Evolutionary conservation across 306 rosid genomes (phyloP).

Genomic region (Rosa rugosa): DNA sequence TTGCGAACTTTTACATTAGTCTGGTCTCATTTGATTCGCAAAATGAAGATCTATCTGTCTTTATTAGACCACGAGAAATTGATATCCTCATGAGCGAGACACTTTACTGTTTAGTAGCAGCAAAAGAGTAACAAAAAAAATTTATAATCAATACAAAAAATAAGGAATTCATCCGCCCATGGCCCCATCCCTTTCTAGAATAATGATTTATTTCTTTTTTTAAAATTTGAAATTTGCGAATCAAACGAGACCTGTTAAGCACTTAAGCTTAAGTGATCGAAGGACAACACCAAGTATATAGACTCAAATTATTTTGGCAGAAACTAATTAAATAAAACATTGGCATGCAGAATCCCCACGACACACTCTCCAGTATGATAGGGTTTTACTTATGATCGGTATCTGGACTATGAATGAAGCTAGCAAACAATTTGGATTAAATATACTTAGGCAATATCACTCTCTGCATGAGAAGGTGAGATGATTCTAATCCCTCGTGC

Average conservation of each 20-base stretch:
- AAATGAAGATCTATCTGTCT: neutral
- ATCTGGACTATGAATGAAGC: neutral
- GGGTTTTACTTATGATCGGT: neutral
- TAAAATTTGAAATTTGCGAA: neutral
- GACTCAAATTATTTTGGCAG: neutral
- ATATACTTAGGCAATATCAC: neutral
- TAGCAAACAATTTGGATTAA: neutral
- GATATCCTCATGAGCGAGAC: neutral
- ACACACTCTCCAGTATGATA: neutral
- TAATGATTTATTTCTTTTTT: too few species aligned
- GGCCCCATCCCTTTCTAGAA: too few species aligned
- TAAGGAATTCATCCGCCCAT: too few species aligned
- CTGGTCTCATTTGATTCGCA: neutral
- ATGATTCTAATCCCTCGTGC: constrained; percentile 9
- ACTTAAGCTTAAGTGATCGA: neutral
- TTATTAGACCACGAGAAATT: neutral
- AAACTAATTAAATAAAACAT: neutral
- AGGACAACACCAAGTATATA: too few species aligned
- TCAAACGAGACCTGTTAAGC: neutral
- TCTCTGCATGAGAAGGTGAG: constrained; percentile 7
- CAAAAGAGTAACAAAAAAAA: too few species aligned
- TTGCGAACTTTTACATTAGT: neutral
- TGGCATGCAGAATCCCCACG: neutral
- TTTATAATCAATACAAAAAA: too few species aligned
- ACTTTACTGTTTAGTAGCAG: too few species aligned